Conservation (phyloP, 495 filamentous ascomycete genomes). For the Poronia punctata region DNA sequence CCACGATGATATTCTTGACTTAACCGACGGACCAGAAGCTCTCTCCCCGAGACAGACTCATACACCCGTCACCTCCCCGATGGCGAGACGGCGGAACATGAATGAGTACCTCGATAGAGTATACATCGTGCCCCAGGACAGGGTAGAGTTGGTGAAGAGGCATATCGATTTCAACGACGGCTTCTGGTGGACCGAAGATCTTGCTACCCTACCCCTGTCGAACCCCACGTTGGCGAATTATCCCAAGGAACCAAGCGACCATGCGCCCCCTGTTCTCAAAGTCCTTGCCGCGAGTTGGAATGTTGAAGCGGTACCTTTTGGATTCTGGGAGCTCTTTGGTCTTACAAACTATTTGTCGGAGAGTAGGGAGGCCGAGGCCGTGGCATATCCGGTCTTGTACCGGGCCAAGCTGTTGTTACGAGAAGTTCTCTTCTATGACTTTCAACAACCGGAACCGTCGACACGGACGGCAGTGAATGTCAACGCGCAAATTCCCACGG, state of each 20-base stretch:
- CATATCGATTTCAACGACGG: constrained; percentile 43
- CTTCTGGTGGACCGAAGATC: constrained; percentile 47
- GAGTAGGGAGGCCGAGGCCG: constrained; percentile 33
- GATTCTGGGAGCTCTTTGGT: constrained; percentile 41
- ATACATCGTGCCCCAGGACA: constrained; percentile 31
- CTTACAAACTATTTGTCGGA: constrained; percentile 35
- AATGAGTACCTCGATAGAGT: constrained; percentile 43
- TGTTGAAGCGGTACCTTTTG: constrained; percentile 31
- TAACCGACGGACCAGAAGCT: constrained; percentile 26
- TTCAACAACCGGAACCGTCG: constrained; percentile 41
- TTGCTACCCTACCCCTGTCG: constrained; percentile 35
- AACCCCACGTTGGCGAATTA: constrained; percentile 37
- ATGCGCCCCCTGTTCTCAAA: constrained; percentile 36
- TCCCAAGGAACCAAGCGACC: constrained; percentile 31
- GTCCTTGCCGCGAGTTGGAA: constrained; percentile 44
- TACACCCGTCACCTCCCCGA: constrained; percentile 43
- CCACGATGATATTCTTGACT: constrained; percentile 7
- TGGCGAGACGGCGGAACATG: constrained; percentile 42
- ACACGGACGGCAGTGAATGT: constrained; percentile 36
- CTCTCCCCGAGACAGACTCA: constrained; percentile 39
- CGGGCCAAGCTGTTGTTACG: constrained; percentile 43
- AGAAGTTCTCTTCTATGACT: constrained; percentile 43
- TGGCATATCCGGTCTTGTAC: constrained; percentile 37
- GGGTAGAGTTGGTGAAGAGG: constrained; percentile 32
- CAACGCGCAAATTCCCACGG: constrained; percentile 26